phyloP scores from a whole-genome alignment of 108 stramenopile genomes.

The Chaetoceros tenuissimus region DNA sequence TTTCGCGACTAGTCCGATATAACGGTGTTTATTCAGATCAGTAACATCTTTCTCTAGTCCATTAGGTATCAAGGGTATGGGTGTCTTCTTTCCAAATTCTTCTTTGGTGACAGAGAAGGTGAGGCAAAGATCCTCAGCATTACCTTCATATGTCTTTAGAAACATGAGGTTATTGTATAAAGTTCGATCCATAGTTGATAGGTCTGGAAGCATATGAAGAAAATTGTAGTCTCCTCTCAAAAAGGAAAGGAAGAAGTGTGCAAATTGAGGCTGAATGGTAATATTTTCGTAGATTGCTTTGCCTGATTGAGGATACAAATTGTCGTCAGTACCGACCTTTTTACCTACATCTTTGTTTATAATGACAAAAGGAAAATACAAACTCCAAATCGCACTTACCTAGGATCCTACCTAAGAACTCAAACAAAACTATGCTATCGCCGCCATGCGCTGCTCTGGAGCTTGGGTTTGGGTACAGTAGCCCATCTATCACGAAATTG shows the following conservation, averaged over 20 bases:
- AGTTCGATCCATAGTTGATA: conserved; percentile 82
- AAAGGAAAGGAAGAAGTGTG: conserved; percentile 93
- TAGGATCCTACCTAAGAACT: conserved; percentile 89
- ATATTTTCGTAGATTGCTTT: conserved; percentile 94
- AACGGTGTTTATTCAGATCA: conserved; percentile 65
- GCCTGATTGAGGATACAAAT: background rate
- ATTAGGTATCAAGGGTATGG: conserved; percentile 84
- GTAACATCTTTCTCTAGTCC: conserved; percentile 85
- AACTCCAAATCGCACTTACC: too few species aligned
- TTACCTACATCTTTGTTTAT: background rate
- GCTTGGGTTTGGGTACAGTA: conserved; percentile 91
- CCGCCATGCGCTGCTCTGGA: conserved; percentile 62
- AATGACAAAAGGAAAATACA: background rate
- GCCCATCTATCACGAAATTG: background rate
- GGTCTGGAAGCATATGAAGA: conserved; percentile 79
- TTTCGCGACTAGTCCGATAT: conserved; percentile 86
- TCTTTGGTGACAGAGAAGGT: conserved; percentile 89
- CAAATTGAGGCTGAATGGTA: conserved; percentile 94
- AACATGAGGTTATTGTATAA: conserved; percentile 94
- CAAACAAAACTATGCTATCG: conserved; percentile 78
- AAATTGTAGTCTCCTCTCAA: conserved; percentile 89
- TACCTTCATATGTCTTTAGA: conserved; percentile 90
- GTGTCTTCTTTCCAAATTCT: conserved; percentile 68
- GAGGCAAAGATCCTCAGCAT: conserved; percentile 86
- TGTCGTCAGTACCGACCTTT: background rate